Percentiles rank a stretch among this genome's conserved stretches.
Evolutionary conservation across 495 filamentous ascomycete species (phyloP).

Genomic region (Aspergillus wentii): DNA sequence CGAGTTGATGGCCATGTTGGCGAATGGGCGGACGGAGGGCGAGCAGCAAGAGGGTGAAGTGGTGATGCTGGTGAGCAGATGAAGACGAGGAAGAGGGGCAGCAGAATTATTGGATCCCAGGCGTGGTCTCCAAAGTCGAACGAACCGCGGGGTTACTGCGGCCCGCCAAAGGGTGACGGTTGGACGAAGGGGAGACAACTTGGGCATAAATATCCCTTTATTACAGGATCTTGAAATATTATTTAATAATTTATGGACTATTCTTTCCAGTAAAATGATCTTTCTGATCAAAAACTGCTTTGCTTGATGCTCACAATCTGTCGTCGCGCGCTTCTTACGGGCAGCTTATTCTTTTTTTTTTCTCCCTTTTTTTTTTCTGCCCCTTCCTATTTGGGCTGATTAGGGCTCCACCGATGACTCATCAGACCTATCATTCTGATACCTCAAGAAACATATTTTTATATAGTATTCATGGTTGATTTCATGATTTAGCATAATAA

Average conservation of each 20-base stretch:
- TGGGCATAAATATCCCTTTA: slow-evolving; percentile 23
- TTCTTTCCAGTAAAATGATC: no score
- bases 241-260: no score
- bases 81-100: slow-evolving; percentile 34
- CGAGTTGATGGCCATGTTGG: slow-evolving; percentile 46
- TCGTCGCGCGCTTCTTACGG: no score
- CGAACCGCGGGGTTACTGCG: slow-evolving; percentile 31
- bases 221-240: slow-evolving; percentile 13
- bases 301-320: no score
- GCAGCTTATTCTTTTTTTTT: no score
- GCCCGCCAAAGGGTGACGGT: slow-evolving; percentile 27
- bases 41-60: slow-evolving; percentile 15
- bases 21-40: slow-evolving; percentile 12
- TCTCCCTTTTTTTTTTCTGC: slow-evolving; percentile 6
- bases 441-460: no score
- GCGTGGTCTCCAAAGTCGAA: slow-evolving; percentile 3
- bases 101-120: slow-evolving; percentile 19
- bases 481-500: no score
- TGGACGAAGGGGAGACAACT: slow-evolving; percentile 23
- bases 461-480: no score
- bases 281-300: no score
- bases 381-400: background rate
- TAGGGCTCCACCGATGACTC: background rate
- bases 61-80: slow-evolving; percentile 6
- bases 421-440: no score